Base-by-base conservation (phyloP, 805 yeast genomes). In the Zygotorulaspora danielsina region DNA sequence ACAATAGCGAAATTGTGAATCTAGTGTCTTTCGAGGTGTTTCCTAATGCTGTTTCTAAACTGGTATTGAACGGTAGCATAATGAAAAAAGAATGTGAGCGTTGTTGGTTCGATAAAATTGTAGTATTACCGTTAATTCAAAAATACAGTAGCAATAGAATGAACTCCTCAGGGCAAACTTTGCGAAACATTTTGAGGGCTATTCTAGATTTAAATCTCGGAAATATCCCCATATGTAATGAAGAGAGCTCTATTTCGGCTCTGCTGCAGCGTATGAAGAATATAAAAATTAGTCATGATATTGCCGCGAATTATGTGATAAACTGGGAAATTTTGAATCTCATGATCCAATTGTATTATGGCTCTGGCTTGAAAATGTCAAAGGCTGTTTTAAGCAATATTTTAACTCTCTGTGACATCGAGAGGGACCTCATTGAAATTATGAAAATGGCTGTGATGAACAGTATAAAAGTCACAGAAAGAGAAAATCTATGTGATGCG, bases 11-110 rank as follows among this genome's bases (percentile, higher is more conserved):
- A 21, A 50, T 67, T 4, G 71, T 68, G 5, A 59, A 67, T 19
- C 43, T 64, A 19, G 64, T 64, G 2, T 66, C 73, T 3, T 64
- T 61, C n/a, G 70, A 70, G 19, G 69, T 81, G 19, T 81, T 79
- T 57, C 63, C 64, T 6, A 48, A 58, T 12, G 65, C 70, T 37
- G 54, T 57, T 1, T 48, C 65, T 41, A 69, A 69, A 41, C 63
- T 70, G 4, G 51, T 70, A 17, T 69, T 57, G 34, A 61, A 19
- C 20, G 31, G 18, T 20, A 35, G 36, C 6, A 13, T 67, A 15
- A 70, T 58, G 36, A 61, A 33, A 10, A 31, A 34, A 5, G 10
- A 21, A 7, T 19, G 13, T 9, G 34, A 33, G 36, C 24, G 32
- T 8, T 27, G 19, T 19, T 46, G 46, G 50, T 42, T 37, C 37